Evolutionary conservation across 306 rosid species (phyloP).

Genomic region (Lathyrus aphaca): DNA sequence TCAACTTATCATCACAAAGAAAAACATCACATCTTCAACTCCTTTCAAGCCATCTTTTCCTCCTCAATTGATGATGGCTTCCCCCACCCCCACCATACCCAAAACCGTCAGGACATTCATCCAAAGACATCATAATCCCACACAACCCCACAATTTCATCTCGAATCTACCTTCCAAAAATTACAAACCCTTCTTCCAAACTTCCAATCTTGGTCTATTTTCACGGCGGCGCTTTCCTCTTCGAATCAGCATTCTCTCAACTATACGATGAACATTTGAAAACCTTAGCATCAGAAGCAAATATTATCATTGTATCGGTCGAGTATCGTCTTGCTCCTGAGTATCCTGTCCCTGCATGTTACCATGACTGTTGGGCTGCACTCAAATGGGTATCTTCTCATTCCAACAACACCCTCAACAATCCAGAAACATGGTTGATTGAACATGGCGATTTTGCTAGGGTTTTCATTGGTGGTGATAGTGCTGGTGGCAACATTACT

Average conservation of each 20-base stretch:
- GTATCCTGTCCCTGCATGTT: conserved; percentile 47
- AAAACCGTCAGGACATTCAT: conserved; percentile 42
- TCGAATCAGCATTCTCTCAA: conserved; percentile 51
- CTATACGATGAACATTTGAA: conserved; percentile 41
- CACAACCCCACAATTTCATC: conserved; percentile 48
- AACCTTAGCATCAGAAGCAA: conserved; percentile 39
- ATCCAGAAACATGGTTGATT: conserved; percentile 38
- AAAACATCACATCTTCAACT: not conserved
- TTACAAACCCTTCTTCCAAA: conserved; percentile 18
- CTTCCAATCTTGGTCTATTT: conserved; percentile 59
- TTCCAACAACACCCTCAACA: not conserved
- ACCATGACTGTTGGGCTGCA: conserved; percentile 52
- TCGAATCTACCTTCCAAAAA: conserved; percentile 51
- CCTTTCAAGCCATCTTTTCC: not conserved
- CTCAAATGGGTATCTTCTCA: conserved; percentile 50
- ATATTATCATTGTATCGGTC: conserved; percentile 48
- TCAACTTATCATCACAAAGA: not conserved
- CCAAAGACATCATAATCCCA: conserved; percentile 53
- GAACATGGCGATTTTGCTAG: conserved; percentile 44
- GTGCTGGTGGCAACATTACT: conserved; percentile 4
- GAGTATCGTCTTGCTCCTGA: conserved; percentile 63
- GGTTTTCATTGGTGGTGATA: conserved; percentile 20
- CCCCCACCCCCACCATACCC: not conserved
- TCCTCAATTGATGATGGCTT: not conserved
- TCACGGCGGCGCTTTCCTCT: conserved; percentile 55